These are phyloP conservation scores for Linaria vulgaris DNA, from an alignment of 257 asterid species.

Conservation along the genomic window DNA sequence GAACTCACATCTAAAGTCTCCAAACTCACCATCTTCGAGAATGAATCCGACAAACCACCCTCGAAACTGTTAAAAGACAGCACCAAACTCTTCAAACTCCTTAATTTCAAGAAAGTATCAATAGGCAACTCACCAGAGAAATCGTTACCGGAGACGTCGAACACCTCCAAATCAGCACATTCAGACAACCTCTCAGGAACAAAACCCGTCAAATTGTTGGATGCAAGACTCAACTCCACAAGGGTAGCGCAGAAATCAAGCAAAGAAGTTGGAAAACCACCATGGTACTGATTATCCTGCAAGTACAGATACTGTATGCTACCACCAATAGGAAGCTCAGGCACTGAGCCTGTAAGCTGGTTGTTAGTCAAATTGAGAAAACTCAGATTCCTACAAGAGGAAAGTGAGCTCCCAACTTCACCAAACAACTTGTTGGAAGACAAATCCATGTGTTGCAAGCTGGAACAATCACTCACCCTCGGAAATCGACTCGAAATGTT, in stretches of 20 bases:
- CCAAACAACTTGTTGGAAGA: conserved; percentile 73
- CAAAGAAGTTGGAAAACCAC: conserved; percentile 45
- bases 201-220: conserved; percentile 60
- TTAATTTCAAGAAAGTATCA: conserved; percentile 50
- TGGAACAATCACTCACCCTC: conserved; percentile 50
- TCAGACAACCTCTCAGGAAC: conserved; percentile 59
- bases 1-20: conserved; percentile 86
- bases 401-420: conserved; percentile 51
- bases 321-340: conserved; percentile 46
- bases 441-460: conserved; percentile 63
- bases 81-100: conserved; percentile 52
- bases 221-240: conserved; percentile 64
- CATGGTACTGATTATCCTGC: conserved; percentile 52
- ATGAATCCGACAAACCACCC: conserved; percentile 73
- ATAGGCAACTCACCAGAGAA: conserved; percentile 82
- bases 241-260: conserved; percentile 63
- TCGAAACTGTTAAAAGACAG: conserved; percentile 66
- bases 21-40: conserved; percentile 50
- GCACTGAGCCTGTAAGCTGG: conserved; percentile 57
- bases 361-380: conserved; percentile 77
- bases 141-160: conserved; percentile 66
- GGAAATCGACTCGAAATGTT: conserved; percentile 67
- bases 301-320: conserved; percentile 60
- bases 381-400: conserved; percentile 52
- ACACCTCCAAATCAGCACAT: conserved; percentile 57